Conservation (phyloP, 1,139 yeast genomes). For the Chernovozyma sophiae-reginae region DNA sequence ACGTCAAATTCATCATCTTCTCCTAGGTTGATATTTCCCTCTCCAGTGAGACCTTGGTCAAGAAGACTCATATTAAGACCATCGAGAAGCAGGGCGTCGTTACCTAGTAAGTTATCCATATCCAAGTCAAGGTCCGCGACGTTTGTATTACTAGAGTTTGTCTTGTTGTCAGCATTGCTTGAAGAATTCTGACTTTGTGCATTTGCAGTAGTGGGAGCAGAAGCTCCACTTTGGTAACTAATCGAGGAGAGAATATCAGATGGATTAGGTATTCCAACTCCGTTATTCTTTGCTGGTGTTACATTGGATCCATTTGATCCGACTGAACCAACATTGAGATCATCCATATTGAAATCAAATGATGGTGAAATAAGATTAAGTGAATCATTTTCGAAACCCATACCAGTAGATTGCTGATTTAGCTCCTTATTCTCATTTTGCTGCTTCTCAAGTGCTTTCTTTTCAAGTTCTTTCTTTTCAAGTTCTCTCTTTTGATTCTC, state of each 20-base stretch:
- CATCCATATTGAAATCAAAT: conserved; percentile 29
- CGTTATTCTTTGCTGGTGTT: conserved; percentile 9
- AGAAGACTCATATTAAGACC: conserved; percentile 42
- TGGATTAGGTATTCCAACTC: conserved; percentile 31
- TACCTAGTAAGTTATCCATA: conserved; percentile 39
- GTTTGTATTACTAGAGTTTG: conserved; percentile 9
- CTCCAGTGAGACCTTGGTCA: conserved; percentile 31
- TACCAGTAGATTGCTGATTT: conserved; percentile 9
- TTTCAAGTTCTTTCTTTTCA: conserved; percentile 13
- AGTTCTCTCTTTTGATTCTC: conserved; percentile 8
- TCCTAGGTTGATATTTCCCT: conserved; percentile 12
- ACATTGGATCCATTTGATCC: not conserved
- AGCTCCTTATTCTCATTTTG: conserved; percentile 12
- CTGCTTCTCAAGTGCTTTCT: conserved; percentile 17
- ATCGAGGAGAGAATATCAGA: conserved; percentile 36
- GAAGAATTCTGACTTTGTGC: not conserved
- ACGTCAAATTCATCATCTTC: conserved; percentile 43
- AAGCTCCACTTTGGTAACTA: conserved; percentile 16
- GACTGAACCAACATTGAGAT: conserved; percentile 9
- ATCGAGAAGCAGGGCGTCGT: conserved; percentile 41
- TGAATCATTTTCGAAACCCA: conserved; percentile 10
- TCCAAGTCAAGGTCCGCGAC: conserved; percentile 29
- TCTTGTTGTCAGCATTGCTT: conserved; percentile 2
- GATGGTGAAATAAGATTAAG: conserved; percentile 21
- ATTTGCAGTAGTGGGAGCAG: not conserved